phyloP scores from a whole-genome alignment of 129 eudicot genomes.

The sunflower (Helianthus annuus) region HanXRQr2.0-SUNRISE NC_035445.2:91370065-91370564 shows the following conservation, averaged over 20 bases:
- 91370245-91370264: slow-evolving; percentile 31
- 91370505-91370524: neutral
- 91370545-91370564: neutral
- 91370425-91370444: slow-evolving; percentile 43
- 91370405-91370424: slow-evolving; percentile 38
- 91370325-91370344: neutral
- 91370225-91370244: slow-evolving; percentile 12
- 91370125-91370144: no score
- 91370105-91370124: neutral
- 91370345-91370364: neutral
- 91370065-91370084: neutral
- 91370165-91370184: slow-evolving; percentile 17
- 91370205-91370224: slow-evolving; percentile 12
- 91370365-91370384: neutral
- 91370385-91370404: slow-evolving; percentile 32
- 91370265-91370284: slow-evolving; percentile 13
- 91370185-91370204: neutral
- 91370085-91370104: neutral
- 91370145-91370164: neutral
- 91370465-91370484: slow-evolving; percentile 23
- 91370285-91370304: slow-evolving; percentile 6
- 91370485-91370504: slow-evolving; percentile 8
- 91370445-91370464: slow-evolving; percentile 31
- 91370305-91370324: neutral
- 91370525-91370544: neutral